Evolutionary conservation across 495 filamentous ascomycete genomes (phyloP), one percentile per base, ranked within the genome.

Genomic region (Penicillium lividum): DNA sequence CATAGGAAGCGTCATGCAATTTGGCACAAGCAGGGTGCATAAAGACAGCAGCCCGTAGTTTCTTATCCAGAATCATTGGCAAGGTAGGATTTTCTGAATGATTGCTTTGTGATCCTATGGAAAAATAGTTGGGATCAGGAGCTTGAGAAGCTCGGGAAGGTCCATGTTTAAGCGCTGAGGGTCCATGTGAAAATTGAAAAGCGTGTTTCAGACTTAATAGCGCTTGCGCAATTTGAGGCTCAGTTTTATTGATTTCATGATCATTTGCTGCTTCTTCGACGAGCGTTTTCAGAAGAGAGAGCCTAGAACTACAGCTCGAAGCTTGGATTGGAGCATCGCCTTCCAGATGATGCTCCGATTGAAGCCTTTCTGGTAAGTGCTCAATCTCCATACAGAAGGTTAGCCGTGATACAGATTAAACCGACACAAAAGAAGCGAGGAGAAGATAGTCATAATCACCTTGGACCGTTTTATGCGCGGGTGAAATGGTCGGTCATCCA

Each of bases 1-100:
- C 88, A 66, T 91, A 92, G 55, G 71, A 78, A 42, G 66, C 50
- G 43, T 60, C 54, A 25, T 57, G 60, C 31, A 72, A 65, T 13
- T 67, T 66, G 27, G 65, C 69, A 53, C 76, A 70, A 7, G 82
- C 85, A 1, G 77, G 73, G 64, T 93, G 90, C 7, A 83, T 90
- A 65, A 93, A 87, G n/a, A 85, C 82, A 29, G 84, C 79, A 10
- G 72, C 79, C 57, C 84, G 78, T 15, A 92, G 77, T 15, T 66
- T 64, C 0, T 76, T 71, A 64, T 91, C 80, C 3, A 73, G 54
- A 58, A 92, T 80, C 7, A 71, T 62, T 28, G 90, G 89, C 7
- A 91, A 67, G 0, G 77, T 67, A 4, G 89, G 89, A 7, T 10
- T 47, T 18, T 0, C 6, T 4, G 45, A 22, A 43, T 30, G 27